Conservation (phyloP, 495 filamentous ascomycete species). For the Penicillium riverlandense region DNA sequence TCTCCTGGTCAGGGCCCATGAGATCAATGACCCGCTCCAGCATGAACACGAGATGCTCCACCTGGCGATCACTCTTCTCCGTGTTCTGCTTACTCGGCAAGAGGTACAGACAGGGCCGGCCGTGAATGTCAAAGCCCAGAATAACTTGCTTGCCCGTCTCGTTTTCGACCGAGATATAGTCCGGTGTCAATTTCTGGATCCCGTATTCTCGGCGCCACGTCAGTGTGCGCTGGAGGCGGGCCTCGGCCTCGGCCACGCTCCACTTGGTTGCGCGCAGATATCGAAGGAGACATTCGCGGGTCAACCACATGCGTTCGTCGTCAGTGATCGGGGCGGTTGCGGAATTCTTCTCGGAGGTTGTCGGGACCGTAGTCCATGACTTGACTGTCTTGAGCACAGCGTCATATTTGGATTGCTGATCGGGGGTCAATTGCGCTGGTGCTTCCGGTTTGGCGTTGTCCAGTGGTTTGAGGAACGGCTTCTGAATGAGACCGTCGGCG, state of each 20-base stretch:
- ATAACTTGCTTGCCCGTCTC: conserved; percentile 93
- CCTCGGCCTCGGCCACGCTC: conserved; percentile 66
- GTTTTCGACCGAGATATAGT: conserved; percentile 84
- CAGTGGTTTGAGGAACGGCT: conserved; percentile 61
- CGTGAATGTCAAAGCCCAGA: conserved; percentile 77
- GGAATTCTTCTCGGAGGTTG: conserved; percentile 47
- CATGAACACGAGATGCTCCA: conserved; percentile 94
- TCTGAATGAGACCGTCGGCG: conserved; percentile 49
- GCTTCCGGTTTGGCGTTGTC: conserved; percentile 45
- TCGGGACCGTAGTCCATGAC: conserved; percentile 64
- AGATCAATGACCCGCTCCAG: conserved; percentile 83
- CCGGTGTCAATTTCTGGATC: conserved; percentile 62
- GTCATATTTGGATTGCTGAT: conserved; percentile 82
- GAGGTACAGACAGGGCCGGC: conserved; percentile 80
- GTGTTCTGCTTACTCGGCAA: conserved; percentile 90
- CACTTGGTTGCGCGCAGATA: conserved; percentile 93
- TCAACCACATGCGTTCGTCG: conserved; percentile 81
- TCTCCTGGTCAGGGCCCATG: conserved; percentile 81
- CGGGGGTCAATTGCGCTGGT: conserved; percentile 51
- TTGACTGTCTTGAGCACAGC: conserved; percentile 59
- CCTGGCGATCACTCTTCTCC: conserved; percentile 75
- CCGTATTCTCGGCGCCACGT: conserved; percentile 88
- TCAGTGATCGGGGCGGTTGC: conserved; percentile 63
- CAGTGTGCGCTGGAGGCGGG: conserved; percentile 70
- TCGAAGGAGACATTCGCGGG: conserved; percentile 82